A percentile compares a stretch with the other conserved stretches of the same genome.
Conservation (phyloP, 2,329 filamentous ascomycete genomes). For the Fusarium sp. region DNA sequence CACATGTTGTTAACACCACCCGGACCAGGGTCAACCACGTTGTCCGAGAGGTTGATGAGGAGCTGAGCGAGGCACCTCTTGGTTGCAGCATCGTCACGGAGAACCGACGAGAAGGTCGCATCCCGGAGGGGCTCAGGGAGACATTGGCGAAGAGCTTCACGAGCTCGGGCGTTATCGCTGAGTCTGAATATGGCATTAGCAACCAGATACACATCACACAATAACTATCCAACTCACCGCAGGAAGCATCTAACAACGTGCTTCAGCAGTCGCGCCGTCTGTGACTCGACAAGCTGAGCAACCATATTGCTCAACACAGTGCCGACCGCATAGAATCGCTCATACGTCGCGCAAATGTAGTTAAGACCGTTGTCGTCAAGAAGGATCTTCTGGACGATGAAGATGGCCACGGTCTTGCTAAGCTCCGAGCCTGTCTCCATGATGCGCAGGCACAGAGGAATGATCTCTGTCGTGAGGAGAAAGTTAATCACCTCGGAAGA, state of each 20-base stretch:
- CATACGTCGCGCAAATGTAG: conserved; percentile 98
- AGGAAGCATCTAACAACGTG: conserved; percentile 98
- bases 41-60: conserved; percentile 94
- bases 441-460: conserved; percentile 94
- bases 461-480: conserved; percentile 97
- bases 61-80: conserved; percentile 98
- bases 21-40: conserved; percentile 67
- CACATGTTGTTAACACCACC: conserved; percentile 50
- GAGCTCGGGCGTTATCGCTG: conserved; percentile 94
- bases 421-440: conserved; percentile 99
- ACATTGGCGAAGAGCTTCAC: conserved; percentile 94
- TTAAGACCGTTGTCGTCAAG: conserved; percentile 96
- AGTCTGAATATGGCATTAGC: conserved; percentile 64
- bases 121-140: conserved; percentile 98
- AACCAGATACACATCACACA: neutral
- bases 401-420: conserved; percentile 98
- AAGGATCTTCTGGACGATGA: conserved; percentile 99
- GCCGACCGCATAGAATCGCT: conserved; percentile 97
- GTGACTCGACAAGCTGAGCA: conserved; percentile 94
- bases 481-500: conserved; percentile 99
- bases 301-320: conserved; percentile 99
- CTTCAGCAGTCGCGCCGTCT: conserved; percentile 94
- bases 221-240: conserved; percentile 71
- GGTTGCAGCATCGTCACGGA: conserved; percentile 95
- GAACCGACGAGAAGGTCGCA: conserved; percentile 94